A percentile compares a stretch with the other conserved stretches of the same genome.
Conservation (phyloP, 2,329 filamentous ascomycete genomes). For the Cryphonectria parasitica region DNA sequence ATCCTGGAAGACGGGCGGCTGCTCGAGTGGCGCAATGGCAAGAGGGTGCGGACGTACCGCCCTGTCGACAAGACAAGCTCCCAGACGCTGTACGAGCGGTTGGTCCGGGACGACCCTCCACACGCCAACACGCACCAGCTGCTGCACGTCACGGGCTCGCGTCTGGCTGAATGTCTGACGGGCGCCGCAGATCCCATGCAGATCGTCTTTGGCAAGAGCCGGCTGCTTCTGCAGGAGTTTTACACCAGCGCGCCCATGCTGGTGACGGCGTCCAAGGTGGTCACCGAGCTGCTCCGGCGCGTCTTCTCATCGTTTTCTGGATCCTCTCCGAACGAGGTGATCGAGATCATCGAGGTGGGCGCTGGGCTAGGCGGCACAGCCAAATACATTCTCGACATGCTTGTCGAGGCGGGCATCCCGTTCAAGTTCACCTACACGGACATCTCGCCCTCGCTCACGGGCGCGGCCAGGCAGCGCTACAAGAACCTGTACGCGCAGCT, state of each 20-base stretch:
- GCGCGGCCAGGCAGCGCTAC: conserved; percentile 30
- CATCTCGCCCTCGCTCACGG: conserved; percentile 40
- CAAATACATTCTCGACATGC: conserved; percentile 34
- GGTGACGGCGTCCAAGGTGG: conserved; percentile 27
- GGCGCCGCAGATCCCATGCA: conserved; percentile 42
- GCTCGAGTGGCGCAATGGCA: background rate
- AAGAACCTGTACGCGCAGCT: conserved; percentile 6
- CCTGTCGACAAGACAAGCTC: conserved; percentile 19
- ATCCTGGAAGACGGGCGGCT: conserved; percentile 9
- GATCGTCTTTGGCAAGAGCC: conserved; percentile 43
- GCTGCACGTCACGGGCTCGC: conserved; percentile 37
- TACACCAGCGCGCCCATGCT: conserved; percentile 39
- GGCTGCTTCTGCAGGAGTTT: conserved; percentile 39
- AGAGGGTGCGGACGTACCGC: background rate
- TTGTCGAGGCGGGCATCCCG: conserved; percentile 33
- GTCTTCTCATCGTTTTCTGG: conserved; percentile 2
- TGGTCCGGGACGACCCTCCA: conserved; percentile 32
- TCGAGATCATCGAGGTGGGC: conserved; percentile 48
- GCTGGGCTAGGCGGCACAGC: conserved; percentile 50
- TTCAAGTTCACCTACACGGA: conserved; percentile 49
- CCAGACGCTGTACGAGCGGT: conserved; percentile 26
- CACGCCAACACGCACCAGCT: conserved; percentile 40
- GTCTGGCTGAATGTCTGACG: conserved; percentile 43
- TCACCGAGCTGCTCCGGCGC: conserved; percentile 28
- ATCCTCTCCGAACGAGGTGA: conserved; percentile 12